Evolutionary conservation across 176 grass and related monocot genomes (phyloP).

Genomic region (Raddia guianensis): DNA sequence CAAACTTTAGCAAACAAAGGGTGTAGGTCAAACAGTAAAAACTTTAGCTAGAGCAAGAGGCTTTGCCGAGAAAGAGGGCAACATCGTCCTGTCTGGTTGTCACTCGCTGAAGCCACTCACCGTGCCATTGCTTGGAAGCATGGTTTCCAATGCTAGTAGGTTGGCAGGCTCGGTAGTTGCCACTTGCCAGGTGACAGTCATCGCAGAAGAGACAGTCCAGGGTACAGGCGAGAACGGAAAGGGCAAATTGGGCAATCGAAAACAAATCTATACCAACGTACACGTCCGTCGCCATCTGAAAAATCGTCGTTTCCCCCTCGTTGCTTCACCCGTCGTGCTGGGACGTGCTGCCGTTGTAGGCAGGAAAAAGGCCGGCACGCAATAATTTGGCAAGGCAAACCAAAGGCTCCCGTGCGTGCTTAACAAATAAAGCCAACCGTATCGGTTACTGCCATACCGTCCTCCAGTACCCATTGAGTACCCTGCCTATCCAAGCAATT

Average conservation of each 20-base stretch:
- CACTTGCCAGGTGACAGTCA: slow-evolving; percentile 29
- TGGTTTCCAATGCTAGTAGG: not conserved
- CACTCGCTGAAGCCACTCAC: not conserved
- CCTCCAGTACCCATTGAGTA: not conserved
- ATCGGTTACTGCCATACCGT: slow-evolving; percentile 13
- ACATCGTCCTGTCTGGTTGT: not conserved
- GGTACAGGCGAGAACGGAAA: not conserved
- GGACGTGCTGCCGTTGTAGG: not conserved
- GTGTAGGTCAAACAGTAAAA: not conserved
- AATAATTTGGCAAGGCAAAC: slow-evolving; percentile 28
- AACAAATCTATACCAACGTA: not conserved
- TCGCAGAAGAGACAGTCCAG: slow-evolving; percentile 9
- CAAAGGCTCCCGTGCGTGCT: not conserved
- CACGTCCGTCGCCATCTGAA: not conserved
- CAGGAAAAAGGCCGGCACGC: slow-evolving; percentile 16
- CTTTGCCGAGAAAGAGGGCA: slow-evolving; percentile 36
- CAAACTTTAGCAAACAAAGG: not conserved
- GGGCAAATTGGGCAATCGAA: not conserved
- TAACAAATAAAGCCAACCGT: slow-evolving; percentile 31
- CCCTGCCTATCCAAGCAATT: not conserved
- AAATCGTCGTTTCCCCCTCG: not conserved
- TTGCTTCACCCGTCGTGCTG: slow-evolving; percentile 6
- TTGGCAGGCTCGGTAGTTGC: slow-evolving; percentile 23
- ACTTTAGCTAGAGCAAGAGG: not conserved
- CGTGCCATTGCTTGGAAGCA: slow-evolving; percentile 48